Base-by-base conservation (phyloP, 2,329 filamentous ascomycete genomes). In the Phoma sp. region DNA sequence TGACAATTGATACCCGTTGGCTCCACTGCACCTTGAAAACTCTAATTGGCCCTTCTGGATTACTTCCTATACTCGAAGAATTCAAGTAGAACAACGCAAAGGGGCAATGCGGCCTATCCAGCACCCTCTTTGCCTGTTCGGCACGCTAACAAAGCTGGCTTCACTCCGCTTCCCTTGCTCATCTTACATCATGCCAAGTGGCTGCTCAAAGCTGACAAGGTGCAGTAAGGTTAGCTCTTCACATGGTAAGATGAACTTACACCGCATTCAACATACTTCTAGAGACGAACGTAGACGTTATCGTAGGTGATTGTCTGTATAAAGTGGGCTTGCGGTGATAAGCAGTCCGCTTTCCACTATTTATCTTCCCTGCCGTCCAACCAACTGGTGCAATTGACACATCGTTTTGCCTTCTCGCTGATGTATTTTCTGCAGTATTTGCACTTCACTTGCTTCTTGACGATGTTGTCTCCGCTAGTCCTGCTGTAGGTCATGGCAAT, bases 401-500 rank as follows among this genome's bases (percentile, higher is more conserved):
- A 85, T 5, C 83, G 76, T 57, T 77, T 65, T 52, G 86, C 87
- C 81, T 86, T 86, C 46, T 84, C 81, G 63, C 82, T 87, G 52
- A 89, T 85, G 23, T 71, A 77, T 72, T 86, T 86, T 55, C 81
- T 78, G 68, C 87, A 89, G 65, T 88, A 91, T 66, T 78, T 82
- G 75, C 88, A 91, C 73, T 86, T 88, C 47, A 86, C 80, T 24
- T 83, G 85, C 61, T 83, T 85, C 77, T 90, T 90, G 70, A 91
- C 88, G 59, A 91, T 87, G 11, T 85, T 83, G 47, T 90, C 87
- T 9, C 82, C 79, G 10, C 83, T 85, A 9, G 85, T 67, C 57
- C 78, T 80, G 62, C 86, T 84, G 68, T 90, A 91, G 35, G 84
- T 38, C 44, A 80, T 79, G 1, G 87, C 88, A 25, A 91, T 78